phyloP scores from a whole-genome alignment of 176 grass and related monocot species.

The Bromus sterilis region DNA sequence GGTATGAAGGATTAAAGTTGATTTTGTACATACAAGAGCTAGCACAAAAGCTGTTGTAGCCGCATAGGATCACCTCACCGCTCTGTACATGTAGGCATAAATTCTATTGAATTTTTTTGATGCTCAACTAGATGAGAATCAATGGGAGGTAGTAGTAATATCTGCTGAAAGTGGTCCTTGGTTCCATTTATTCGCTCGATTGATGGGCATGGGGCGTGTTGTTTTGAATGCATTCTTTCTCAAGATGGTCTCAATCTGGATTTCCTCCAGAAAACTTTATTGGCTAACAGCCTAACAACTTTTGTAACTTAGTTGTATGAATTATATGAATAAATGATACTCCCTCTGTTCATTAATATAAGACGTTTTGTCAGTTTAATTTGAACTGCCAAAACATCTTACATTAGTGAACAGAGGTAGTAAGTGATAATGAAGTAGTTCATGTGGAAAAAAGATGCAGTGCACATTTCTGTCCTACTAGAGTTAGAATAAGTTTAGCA shows the following conservation, averaged over 20 bases:
- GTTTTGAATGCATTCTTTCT: constrained; percentile 34
- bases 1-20: background rate
- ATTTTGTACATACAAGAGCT: background rate
- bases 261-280: constrained; percentile 16
- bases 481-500: background rate
- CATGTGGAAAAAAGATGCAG: background rate
- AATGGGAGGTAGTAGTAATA: constrained; percentile 19
- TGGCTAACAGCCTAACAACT: background rate
- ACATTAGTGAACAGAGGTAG: no score
- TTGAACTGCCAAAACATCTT: no score
- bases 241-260: constrained; percentile 11
- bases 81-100: constrained; percentile 32
- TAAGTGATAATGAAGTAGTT: background rate
- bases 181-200: constrained; percentile 29
- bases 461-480: background rate
- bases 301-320: background rate
- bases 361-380: no score
- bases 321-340: background rate
- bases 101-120: constrained; percentile 15
- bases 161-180: constrained; percentile 42
- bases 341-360: no score
- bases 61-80: background rate
- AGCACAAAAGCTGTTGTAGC: background rate
- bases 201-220: constrained; percentile 23
- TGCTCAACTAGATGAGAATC: constrained; percentile 1